Conservation (phyloP, 768 basidiomycete species). For the Lactarius deliciosus region DNA sequence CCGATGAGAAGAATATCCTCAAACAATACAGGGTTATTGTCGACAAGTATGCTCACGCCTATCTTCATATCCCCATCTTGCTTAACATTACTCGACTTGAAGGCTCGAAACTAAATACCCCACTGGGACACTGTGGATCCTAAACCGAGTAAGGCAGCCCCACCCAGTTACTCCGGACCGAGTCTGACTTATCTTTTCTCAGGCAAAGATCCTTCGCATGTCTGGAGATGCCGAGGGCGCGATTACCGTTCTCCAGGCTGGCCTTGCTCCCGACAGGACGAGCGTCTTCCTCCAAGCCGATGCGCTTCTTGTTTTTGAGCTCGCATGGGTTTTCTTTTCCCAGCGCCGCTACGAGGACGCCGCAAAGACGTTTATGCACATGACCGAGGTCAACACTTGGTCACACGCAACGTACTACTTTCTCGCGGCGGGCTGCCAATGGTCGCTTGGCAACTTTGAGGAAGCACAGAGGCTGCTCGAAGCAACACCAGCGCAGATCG, state of each 20-base stretch:
- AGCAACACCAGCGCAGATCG: constrained; percentile 56
- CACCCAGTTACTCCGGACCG: neutral
- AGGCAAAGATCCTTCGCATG: constrained; percentile 81
- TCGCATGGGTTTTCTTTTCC: constrained; percentile 72
- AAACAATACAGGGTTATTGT: constrained; percentile 64
- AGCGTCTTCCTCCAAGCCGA: constrained; percentile 71
- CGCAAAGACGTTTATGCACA: constrained; percentile 60
- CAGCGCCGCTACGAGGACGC: constrained; percentile 65
- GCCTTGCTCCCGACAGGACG: constrained; percentile 52
- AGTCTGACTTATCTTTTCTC: neutral
- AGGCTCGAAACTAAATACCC: constrained; percentile 62
- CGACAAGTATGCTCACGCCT: constrained; percentile 47
- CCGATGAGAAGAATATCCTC: constrained; percentile 64
- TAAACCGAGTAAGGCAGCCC: constrained; percentile 53
- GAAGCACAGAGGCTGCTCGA: constrained; percentile 65
- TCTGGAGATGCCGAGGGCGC: constrained; percentile 61
- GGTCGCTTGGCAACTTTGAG: constrained; percentile 53
- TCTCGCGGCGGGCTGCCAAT: constrained; percentile 72
- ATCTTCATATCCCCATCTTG: neutral
- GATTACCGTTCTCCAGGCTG: constrained; percentile 58
- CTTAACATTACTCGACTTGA: neutral
- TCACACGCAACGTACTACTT: constrained; percentile 76
- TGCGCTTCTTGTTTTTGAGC: constrained; percentile 69
- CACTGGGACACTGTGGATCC: constrained; percentile 67
- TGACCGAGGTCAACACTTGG: constrained; percentile 73